Evolutionary conservation across 164 flowering plant genomes (phyloP), one percentile per base, ranked within the genome.

Genomic region (Sedum album): DNA sequence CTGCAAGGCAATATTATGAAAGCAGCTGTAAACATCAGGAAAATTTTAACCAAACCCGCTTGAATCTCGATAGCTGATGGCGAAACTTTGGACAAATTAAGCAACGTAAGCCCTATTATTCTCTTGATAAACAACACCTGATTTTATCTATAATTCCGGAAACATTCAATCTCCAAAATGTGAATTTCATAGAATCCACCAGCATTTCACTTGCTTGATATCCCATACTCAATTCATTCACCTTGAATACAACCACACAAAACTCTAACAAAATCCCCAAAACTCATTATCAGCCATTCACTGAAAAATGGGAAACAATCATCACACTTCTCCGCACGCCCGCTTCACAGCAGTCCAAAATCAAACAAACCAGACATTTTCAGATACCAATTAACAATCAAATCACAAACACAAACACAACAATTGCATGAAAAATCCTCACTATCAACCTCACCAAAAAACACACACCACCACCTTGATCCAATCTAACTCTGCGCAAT

Each of bases 1-100:
- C 93, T 88, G 70, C 31, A 38, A 69, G 42, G 15, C 13, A 57
- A 35, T 68, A 10, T 13, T 8, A 17, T 9, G 23, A 11, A 7
- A 30, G 39, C 30, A 31, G 36, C 30, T 17, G 39, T 30, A 30
- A 62, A 31, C 66, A 62, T 20, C 36, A 6, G 20, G 39, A 31
- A 62, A 6, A 18, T 31, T 30, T 8, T 67, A 2, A 48, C 35
- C 21, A 60, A 57, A 69, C 67, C 30, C n/a, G n/a, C n/a, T n/a
- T n/a, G n/a, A n/a, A 66, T 26, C 23, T 65, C 7, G n/a, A 7
- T 20, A 70, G n/a, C 44, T 39, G 17, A 6, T 31, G 65, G 62
- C 33, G 15, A n/a, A 31, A 66, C 57, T n/a, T 8, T n/a, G 26
- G 6, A 51, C 57, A 51, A 51, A 51, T n/a, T n/a, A 51, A 51